A percentile compares a stretch with the other conserved stretches of the same genome.
phyloP scores from a whole-genome alignment of 2,329 filamentous ascomycete species.

The Hortaea werneckii region DNA sequence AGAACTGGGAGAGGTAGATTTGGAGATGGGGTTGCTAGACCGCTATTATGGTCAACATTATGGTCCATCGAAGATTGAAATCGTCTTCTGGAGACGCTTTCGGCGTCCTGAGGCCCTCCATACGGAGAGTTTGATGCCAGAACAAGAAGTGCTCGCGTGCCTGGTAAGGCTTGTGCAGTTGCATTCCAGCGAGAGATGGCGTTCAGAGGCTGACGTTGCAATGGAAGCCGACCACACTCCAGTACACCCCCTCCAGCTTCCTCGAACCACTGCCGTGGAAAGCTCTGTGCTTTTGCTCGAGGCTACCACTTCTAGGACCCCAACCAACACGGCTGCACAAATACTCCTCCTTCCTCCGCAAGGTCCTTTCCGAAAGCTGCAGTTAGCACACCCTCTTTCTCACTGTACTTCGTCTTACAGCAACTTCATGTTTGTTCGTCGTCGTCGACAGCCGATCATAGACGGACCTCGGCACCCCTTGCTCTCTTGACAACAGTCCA shows the following conservation, averaged over 20 bases:
- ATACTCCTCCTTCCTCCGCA: conserved; percentile 19
- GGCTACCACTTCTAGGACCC: not conserved
- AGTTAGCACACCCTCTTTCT: conserved; percentile 15
- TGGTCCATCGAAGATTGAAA: no score
- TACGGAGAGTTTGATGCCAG: no score
- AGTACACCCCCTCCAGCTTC: conserved; percentile 2
- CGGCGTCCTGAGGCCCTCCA: no score
- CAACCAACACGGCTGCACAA: conserved; percentile 11
- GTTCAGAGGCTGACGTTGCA: conserved; percentile 15
- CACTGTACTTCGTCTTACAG: conserved; percentile 3
- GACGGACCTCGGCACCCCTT: conserved; percentile 13
- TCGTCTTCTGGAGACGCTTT: no score
- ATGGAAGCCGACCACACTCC: conserved; percentile 9
- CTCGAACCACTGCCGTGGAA: conserved; percentile 14
- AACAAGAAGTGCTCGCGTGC: not conserved
- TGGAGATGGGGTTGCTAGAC: conserved; percentile 16
- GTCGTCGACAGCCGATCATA: not conserved
- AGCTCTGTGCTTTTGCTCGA: not conserved
- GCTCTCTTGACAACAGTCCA: conserved; percentile 21
- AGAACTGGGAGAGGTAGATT: not conserved
- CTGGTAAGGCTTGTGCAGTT: conserved; percentile 5
- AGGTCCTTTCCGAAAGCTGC: conserved; percentile 11
- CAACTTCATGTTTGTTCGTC: no score
- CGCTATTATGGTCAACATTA: conserved; percentile 11
- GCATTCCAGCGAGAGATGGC: conserved; percentile 22